These are phyloP conservation scores for Ceratobasidium sp. DNA, from an alignment of 1,284 basidiomycete species.

Conservation along the genomic window DNA sequence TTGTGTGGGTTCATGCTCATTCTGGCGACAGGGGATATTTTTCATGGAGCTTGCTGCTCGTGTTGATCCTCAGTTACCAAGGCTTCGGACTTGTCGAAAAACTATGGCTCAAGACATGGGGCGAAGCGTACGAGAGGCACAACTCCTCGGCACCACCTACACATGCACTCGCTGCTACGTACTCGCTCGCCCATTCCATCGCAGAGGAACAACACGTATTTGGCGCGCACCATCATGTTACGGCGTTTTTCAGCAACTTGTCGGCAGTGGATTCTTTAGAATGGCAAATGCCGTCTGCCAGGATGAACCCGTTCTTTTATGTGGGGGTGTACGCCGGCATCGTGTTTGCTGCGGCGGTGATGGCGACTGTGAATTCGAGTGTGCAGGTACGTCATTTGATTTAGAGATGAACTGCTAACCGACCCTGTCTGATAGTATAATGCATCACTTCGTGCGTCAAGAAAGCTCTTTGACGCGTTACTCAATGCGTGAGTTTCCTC, in stretches of 20 bases:
- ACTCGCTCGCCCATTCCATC: constrained; percentile 9
- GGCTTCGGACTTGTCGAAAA: constrained; percentile 69
- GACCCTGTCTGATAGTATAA: constrained; percentile 68
- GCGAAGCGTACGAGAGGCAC: constrained; percentile 52
- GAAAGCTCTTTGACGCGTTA: constrained; percentile 68
- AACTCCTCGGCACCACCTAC: background rate
- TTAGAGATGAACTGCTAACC: constrained; percentile 68
- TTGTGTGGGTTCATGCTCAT: background rate
- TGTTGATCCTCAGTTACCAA: constrained; percentile 61
- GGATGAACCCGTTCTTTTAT: constrained; percentile 59
- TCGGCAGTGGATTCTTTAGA: constrained; percentile 11
- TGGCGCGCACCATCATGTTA: constrained; percentile 22
- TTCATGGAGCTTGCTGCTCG: constrained; percentile 51
- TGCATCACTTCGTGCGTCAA: constrained; percentile 71
- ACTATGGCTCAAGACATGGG: constrained; percentile 79
- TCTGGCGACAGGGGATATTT: constrained; percentile 47
- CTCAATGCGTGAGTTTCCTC: constrained; percentile 59
- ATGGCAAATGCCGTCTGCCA: constrained; percentile 57
- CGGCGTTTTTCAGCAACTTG: constrained; percentile 17
- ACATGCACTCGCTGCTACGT: constrained; percentile 18
- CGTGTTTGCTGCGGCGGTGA: constrained; percentile 54
- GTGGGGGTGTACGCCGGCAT: constrained; percentile 59
- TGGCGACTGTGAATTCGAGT: constrained; percentile 54
- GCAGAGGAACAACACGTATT: constrained; percentile 23
- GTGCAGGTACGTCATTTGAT: constrained; percentile 50